These are phyloP conservation scores for Ogataea haglerorum DNA, from an alignment of 805 yeast genomes.

Conservation along the genomic window DNA sequence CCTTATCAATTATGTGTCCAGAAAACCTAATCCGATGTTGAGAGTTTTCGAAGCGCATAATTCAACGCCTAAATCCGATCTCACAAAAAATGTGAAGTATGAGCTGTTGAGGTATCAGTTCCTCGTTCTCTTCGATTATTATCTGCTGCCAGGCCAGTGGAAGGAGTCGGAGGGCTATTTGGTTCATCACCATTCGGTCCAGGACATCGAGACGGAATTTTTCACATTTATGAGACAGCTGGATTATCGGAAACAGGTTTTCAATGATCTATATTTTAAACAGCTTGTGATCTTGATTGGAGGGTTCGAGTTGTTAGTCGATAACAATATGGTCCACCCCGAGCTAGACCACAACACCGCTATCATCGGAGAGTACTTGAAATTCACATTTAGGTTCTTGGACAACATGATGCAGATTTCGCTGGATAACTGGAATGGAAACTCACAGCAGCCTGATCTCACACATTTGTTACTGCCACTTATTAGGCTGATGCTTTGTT, in stretches of 20 bases:
- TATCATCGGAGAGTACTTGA: conserved; percentile 33
- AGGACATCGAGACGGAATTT: conserved; percentile 33
- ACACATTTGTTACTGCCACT: conserved; percentile 34
- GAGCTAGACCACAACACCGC: conserved; percentile 24
- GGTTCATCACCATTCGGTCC: conserved; percentile 30
- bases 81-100: conserved; percentile 34
- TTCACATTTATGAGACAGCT: conserved; percentile 25
- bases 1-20: conserved; percentile 37
- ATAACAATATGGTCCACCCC: conserved; percentile 22
- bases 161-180: conserved; percentile 27
- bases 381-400: conserved; percentile 41
- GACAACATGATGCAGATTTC: conserved; percentile 30
- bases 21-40: conserved; percentile 31
- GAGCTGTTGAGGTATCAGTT: conserved; percentile 33
- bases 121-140: conserved; percentile 32
- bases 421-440: conserved; percentile 23
- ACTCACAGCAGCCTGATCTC: conserved; percentile 17
- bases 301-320: conserved; percentile 35
- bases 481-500: conserved; percentile 50
- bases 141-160: conserved; percentile 43
- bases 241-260: conserved; percentile 33
- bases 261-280: conserved; percentile 35
- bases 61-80: conserved; percentile 22
- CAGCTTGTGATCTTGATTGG: conserved; percentile 38
- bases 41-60: conserved; percentile 28